Evolutionary conservation across 1,139 yeast species (phyloP).

Genomic region (Candida glucosophila): DNA sequence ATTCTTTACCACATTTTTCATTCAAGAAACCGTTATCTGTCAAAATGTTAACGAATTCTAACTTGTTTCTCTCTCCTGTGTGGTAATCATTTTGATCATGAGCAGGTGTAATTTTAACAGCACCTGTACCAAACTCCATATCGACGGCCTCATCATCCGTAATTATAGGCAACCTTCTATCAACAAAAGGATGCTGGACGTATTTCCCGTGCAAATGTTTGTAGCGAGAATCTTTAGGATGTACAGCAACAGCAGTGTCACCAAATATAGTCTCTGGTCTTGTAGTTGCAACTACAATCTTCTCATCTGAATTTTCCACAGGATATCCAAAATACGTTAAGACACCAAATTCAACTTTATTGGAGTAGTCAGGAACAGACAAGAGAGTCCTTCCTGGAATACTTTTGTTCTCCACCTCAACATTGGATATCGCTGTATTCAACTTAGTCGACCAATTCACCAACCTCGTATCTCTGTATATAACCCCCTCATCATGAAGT

Average conservation of each 20-base stretch:
- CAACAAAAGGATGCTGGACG: constrained; percentile 84
- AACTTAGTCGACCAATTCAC: constrained; percentile 95
- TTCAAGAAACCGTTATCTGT: constrained; percentile 86
- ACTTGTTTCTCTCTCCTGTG: constrained; percentile 89
- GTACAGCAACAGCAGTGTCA: constrained; percentile 96
- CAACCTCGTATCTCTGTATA: constrained; percentile 87
- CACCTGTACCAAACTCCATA: constrained; percentile 99
- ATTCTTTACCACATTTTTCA: constrained; percentile 83
- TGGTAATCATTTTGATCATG: constrained; percentile 96
- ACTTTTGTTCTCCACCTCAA: constrained; percentile 92
- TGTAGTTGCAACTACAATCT: constrained; percentile 87
- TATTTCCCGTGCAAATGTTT: constrained; percentile 90
- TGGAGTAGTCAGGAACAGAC: constrained; percentile 83
- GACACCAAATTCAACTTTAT: constrained; percentile 92
- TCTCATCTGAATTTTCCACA: constrained; percentile 81
- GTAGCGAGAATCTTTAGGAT: constrained; percentile 89
- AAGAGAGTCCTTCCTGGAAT: constrained; percentile 74
- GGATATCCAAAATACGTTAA: constrained; percentile 89
- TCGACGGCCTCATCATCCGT: constrained; percentile 92
- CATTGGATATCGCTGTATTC: constrained; percentile 90
- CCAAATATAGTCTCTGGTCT: constrained; percentile 98
- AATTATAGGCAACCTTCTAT: constrained; percentile 78
- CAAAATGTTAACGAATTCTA: constrained; percentile 81
- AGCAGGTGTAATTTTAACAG: constrained; percentile 97
- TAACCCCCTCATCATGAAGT: constrained; percentile 89